phyloP scores from a whole-genome alignment of 2,329 filamentous ascomycete genomes.

The Arthrocladium fulminans region DNA sequence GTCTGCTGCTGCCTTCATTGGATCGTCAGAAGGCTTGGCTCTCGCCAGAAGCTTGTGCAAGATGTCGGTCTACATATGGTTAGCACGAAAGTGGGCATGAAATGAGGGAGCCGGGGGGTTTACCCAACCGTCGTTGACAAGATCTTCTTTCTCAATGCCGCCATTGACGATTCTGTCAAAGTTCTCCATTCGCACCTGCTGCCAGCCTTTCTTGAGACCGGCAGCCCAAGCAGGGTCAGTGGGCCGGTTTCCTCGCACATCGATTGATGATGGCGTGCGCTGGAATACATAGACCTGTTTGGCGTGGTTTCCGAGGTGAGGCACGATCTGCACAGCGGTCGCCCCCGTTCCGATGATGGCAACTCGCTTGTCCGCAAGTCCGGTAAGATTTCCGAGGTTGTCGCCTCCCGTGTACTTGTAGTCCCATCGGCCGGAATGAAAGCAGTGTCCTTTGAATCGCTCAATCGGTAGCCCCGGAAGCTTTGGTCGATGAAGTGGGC shows the following conservation, averaged over 20 bases:
- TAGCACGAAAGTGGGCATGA: not conserved
- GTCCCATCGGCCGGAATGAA: slow-evolving; percentile 40
- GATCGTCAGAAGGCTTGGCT: not conserved
- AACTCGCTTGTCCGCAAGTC: slow-evolving; percentile 27
- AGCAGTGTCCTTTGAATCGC: slow-evolving; percentile 32
- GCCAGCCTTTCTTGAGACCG: slow-evolving; percentile 23
- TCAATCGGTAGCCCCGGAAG: slow-evolving; percentile 22
- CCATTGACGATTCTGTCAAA: slow-evolving; percentile 23
- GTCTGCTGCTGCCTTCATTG: slow-evolving; percentile 7
- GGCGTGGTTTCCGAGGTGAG: slow-evolving; percentile 20
- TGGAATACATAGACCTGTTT: slow-evolving; percentile 31
- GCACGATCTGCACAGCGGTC: slow-evolving; percentile 35
- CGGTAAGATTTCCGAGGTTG: slow-evolving; percentile 32
- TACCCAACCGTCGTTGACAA: slow-evolving; percentile 26
- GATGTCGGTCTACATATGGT: slow-evolving; percentile 17
- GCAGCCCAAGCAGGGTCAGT: slow-evolving; percentile 9
- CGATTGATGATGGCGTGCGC: slow-evolving; percentile 28
- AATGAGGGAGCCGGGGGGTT: not conserved
- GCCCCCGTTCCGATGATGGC: slow-evolving; percentile 33
- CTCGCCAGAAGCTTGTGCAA: slow-evolving; percentile 11
- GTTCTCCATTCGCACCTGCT: slow-evolving; percentile 24
- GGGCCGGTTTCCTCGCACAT: slow-evolving; percentile 18
- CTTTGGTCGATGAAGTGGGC: slow-evolving; percentile 27
- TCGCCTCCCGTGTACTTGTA: slow-evolving; percentile 34
- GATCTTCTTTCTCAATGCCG: slow-evolving; percentile 15